Conservation (phyloP, 2,329 filamentous ascomycete genomes). For the Botrytis galanthina region DNA sequence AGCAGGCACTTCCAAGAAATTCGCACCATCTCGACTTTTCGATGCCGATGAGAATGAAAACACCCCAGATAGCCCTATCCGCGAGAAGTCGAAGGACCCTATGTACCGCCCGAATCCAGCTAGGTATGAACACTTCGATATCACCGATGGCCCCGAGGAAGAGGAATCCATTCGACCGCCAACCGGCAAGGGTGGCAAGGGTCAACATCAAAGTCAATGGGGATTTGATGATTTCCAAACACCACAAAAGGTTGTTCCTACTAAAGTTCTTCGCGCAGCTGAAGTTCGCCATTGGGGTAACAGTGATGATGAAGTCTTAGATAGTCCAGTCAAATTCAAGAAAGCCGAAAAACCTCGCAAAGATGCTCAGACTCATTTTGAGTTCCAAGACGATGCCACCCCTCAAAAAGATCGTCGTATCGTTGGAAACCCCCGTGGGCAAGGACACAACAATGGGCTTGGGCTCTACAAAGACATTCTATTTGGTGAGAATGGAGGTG, state of each 20-base stretch:
- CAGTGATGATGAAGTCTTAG: constrained; percentile 59
- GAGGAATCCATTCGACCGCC: constrained; percentile 30
- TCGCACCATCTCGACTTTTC: constrained; percentile 62
- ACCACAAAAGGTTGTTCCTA: constrained; percentile 66
- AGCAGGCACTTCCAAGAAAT: constrained; percentile 58
- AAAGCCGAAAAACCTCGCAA: constrained; percentile 67
- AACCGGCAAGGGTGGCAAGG: constrained; percentile 39
- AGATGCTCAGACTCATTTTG: constrained; percentile 79
- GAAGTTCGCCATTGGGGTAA: constrained; percentile 79
- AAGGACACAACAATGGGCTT: constrained; percentile 64
- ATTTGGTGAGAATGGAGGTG: constrained; percentile 54
- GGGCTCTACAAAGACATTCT: constrained; percentile 77
- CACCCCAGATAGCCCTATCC: constrained; percentile 42
- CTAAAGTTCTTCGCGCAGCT: constrained; percentile 60
- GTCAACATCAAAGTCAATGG: constrained; percentile 75
- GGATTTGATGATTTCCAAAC: constrained; percentile 85
- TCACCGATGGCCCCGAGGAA: constrained; percentile 60
- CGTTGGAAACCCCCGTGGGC: constrained; percentile 49
- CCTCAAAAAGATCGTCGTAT: constrained; percentile 51
- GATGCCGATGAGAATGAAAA: constrained; percentile 55
- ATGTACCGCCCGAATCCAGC: constrained; percentile 64
- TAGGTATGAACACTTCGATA: constrained; percentile 85
- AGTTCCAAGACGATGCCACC: constrained; percentile 73
- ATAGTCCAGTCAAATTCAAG: constrained; percentile 58
- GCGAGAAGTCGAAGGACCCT: constrained; percentile 44